A percentile compares a stretch with the other conserved stretches of the same genome.
These are phyloP conservation scores for Linum usitatissimum DNA, from an alignment of 345 rosid species.

Conservation along the genomic window DNA sequence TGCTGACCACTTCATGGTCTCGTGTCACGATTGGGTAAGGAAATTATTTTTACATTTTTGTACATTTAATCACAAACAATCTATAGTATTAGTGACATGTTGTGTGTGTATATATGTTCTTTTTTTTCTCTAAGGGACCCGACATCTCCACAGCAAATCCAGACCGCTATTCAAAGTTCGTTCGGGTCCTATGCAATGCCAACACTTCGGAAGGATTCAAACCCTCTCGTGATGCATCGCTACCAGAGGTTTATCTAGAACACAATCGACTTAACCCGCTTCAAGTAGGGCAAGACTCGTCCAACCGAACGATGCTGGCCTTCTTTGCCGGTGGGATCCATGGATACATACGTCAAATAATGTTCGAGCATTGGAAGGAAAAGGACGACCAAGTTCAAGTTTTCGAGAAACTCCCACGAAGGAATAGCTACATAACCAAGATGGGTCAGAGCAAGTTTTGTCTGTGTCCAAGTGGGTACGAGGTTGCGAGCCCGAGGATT, in stretches of 20 bases:
- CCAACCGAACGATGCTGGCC: slow-evolving; percentile 25
- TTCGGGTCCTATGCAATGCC: slow-evolving; percentile 44
- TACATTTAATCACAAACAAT: no score
- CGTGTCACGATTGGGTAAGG: slow-evolving; percentile 77
- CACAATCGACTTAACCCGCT: slow-evolving; percentile 6
- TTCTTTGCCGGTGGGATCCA: slow-evolving; percentile 42
- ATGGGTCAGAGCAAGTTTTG: slow-evolving; percentile 33
- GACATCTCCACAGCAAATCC: slow-evolving; percentile 26
- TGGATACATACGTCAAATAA: slow-evolving; percentile 23
- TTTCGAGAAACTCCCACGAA: slow-evolving; percentile 23
- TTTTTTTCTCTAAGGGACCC: slow-evolving; percentile 24
- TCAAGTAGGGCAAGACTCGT: background rate
- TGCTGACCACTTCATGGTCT: slow-evolving; percentile 56
- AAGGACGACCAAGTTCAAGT: slow-evolving; percentile 25
- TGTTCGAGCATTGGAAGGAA: slow-evolving; percentile 29
- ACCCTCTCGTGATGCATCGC: slow-evolving; percentile 32
- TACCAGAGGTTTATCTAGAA: slow-evolving; percentile 28
- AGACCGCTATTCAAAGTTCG: slow-evolving; percentile 23
- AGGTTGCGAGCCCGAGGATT: slow-evolving; percentile 41
- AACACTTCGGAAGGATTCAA: slow-evolving; percentile 37
- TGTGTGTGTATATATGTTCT: background rate
- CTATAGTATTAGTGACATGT: no score
- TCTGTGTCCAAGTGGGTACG: slow-evolving; percentile 40
- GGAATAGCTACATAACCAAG: slow-evolving; percentile 22
- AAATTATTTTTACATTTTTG: background rate